Percentiles rank a stretch among this genome's conserved stretches.
Conservation (phyloP, 2,329 filamentous ascomycete genomes). For the Aspergillus nomiae region DNA sequence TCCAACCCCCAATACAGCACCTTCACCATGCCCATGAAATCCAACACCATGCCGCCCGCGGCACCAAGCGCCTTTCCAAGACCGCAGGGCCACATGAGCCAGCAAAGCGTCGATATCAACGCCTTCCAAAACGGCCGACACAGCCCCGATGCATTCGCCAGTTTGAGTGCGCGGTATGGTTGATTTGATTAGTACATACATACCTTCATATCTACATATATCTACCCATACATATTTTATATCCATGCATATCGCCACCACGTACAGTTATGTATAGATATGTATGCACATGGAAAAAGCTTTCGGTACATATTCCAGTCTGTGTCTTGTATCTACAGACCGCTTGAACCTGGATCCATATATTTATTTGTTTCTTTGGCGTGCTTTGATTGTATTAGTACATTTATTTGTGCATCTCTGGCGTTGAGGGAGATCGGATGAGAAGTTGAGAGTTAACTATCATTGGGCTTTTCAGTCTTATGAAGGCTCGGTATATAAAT, state of each 20-base stretch:
- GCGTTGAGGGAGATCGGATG: neutral
- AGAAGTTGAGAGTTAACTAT: neutral
- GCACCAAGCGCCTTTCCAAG: conserved; percentile 19
- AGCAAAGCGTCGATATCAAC: conserved; percentile 52
- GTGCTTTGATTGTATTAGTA: conserved; percentile 1
- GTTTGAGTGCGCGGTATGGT: conserved; percentile 49
- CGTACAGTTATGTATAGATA: neutral
- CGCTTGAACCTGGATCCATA: neutral
- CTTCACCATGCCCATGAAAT: conserved; percentile 18
- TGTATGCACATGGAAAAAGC: neutral
- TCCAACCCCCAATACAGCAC: neutral
- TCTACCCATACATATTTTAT: neutral
- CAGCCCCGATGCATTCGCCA: conserved; percentile 55
- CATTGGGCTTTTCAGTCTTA: neutral
- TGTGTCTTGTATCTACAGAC: neutral
- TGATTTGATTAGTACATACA: conserved; percentile 14
- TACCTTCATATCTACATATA: neutral
- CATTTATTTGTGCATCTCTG: neutral
- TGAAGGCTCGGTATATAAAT: neutral
- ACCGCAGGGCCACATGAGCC: conserved; percentile 44
- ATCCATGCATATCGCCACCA: neutral
- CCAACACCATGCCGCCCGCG: conserved; percentile 15
- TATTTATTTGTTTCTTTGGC: conserved; percentile 1
- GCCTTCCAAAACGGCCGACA: conserved; percentile 50
- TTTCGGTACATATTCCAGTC: neutral